Base-by-base conservation (phyloP, 2,329 filamentous ascomycete genomes). In the Paecilomyces niveus region DNA sequence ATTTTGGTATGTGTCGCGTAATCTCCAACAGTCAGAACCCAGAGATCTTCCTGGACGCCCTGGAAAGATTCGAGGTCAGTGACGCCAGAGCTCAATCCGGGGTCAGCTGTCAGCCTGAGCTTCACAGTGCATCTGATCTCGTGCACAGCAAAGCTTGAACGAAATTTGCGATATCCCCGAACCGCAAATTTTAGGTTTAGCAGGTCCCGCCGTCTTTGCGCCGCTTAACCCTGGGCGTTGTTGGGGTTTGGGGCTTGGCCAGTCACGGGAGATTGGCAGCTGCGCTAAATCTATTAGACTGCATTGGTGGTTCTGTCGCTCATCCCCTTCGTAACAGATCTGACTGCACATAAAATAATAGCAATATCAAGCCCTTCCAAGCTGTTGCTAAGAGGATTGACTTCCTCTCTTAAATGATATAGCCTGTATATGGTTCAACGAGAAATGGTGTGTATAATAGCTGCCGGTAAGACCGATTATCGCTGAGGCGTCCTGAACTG, bases 1-100 rank as follows among this genome's bases (percentile, higher is more conserved):
- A 97, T 75, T 61, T 33, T 65, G 39, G 53, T n/a, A 45, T 45
- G 21, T 18, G 7, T 3, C 39, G 39, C 6, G n/a, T 6, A 8
- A 18, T 21, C n/a, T 45, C n/a, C 2, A 21, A 18, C 1, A 21
- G 6, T 45, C 18, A 45, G n/a, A 1, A 45, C 39, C 3, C 7
- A 8, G 5, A 39, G n/a, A 8, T 18, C 2, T 3, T 11, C 18
- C 18, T n/a, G 15, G 39, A 45, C 2, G 11, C 18, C 1, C 13
- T 21, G 22, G 29, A 26, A n/a, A 10, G 22, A 53, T 53, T 26
- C 8, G 9, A 26, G 21, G 21, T 45, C n/a, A 45, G 9, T 45
- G 6, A 45, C 18, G 15, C 39, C 15, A 45, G 35, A 45, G 39
- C 15, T 4, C 35, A n/a, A 45, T 26, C 24, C 5, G 24, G 5